Base-by-base conservation (phyloP, 2,329 filamentous ascomycete genomes). In the Dothiorella sarmentorum region DNA sequence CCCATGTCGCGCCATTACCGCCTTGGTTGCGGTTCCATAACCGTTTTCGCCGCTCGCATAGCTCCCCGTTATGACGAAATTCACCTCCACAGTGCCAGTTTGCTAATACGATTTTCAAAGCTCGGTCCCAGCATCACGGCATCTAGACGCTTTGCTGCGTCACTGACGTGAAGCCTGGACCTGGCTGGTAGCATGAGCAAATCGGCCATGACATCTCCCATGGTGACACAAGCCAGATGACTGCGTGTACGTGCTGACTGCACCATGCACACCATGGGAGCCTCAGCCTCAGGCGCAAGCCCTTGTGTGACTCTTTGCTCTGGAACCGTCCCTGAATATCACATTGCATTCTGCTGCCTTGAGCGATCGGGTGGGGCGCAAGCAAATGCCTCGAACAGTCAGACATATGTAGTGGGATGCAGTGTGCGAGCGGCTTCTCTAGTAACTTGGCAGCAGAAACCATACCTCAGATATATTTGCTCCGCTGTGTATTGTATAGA, bases 41-140 rank as follows among this genome's bases (percentile, higher is more conserved):
- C 7, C 7, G 24, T 6, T 37, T 11, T 13, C 15, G n/a, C 31
- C 20, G 20, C 40, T 4, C 24, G 9, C 43, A 4, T n/a, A n/a
- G n/a, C 22, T 45, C 17, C 20, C 22, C 33, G 15, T 33, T 31
- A 43, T 55, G 51, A 55, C 51, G 51, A 35, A 55, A 55, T 6
- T 15, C 51, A 11, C 18, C 37, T 55, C 51, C 51, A 42, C 51
- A 20, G 13, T 9, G n/a, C n/a, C 20, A 15, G 10, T 15, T 43
- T 5, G 37, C 20, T 13, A 26, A 17, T 31, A 27, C 26, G 31
- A 9, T n/a, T 17, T 20, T 37, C 47, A 31, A 52, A 20, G 13
- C 3, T 37, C 20, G 13, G 7, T 20, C 17, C 22, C 15, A 38
- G 13, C 17, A 22, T 37, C 31, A 38, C 47, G 31, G 31, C 31